Conservation (phyloP, 768 basidiomycete species). For the Suillus ampliporus region DNA sequence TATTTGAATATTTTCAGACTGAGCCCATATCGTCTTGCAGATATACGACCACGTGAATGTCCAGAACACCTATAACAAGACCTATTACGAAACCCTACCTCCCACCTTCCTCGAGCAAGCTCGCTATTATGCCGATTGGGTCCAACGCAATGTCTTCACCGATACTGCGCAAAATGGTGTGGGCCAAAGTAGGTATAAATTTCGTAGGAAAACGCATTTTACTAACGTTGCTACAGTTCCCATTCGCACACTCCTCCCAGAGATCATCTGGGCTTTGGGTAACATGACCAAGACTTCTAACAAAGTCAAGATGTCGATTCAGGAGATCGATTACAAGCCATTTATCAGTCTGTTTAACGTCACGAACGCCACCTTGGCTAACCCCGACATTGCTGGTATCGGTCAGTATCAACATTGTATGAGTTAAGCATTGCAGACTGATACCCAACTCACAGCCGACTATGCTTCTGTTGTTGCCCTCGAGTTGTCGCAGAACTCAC, state of each 20-base stretch:
- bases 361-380: conserved; percentile 57
- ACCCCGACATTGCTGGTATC: conserved; percentile 62
- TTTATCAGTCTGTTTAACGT: conserved; percentile 83
- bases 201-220: background rate
- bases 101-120: conserved; percentile 73
- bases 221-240: conserved; percentile 54
- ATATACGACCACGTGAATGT: conserved; percentile 76
- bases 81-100: conserved; percentile 71
- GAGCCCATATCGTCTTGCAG: conserved; percentile 35
- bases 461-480: conserved; percentile 71
- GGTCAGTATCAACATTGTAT: conserved; percentile 48
- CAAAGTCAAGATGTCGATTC: conserved; percentile 72
- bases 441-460: conserved; percentile 50
- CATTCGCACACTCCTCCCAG: conserved; percentile 71
- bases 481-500: conserved; percentile 66
- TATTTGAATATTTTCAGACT: background rate
- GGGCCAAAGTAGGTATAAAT: conserved; percentile 65
- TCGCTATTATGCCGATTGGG: conserved; percentile 71
- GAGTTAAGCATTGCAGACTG: background rate
- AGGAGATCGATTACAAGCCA: conserved; percentile 81
- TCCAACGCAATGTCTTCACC: conserved; percentile 73
- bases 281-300: conserved; percentile 76
- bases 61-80: conserved; percentile 75
- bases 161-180: conserved; percentile 59
- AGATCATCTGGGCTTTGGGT: conserved; percentile 69